Base-by-base conservation (phyloP, 2,329 filamentous ascomycete species). In the Fusarium newnesense region DNA sequence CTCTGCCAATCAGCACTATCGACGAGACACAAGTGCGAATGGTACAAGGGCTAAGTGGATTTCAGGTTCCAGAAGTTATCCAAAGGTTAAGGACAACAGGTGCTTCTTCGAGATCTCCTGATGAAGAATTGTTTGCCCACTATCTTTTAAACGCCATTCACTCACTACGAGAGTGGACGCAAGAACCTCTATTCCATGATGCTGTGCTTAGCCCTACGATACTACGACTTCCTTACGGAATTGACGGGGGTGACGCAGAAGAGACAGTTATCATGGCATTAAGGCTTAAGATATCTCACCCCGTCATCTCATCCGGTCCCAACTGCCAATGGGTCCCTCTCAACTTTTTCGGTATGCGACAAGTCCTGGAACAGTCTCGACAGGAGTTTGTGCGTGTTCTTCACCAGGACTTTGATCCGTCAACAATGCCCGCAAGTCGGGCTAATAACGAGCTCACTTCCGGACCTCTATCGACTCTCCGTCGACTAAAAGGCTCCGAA, bases 321-420 rank as follows among this genome's bases (percentile, higher is more conserved):
- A 85, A 85, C 24, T 87, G 89, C 73, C 84, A 87, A 61, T 92
- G 92, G 73, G 84, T 87, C 2, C 90, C 92, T 0, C 82, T 93
- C 24, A 87, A 82, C 49, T 89, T 93, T 68, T 93, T 93, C 83
- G 90, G 88, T 68, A 84, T 88, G 12, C 89, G 91, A 64, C 92
- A 94, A 78, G 87, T 90, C 65, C 85, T 89, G 0, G 88, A 90
- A 73, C 83, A 86, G 0, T 87, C 90, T 68, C 86, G 90, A 34
- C 85, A 88, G 7, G 86, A 85, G 2, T 93, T 94, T 74, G 85
- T 87, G 1, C 86, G 88, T 56, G 85, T 86, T 43, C 85, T 92
- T 1, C 88, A 91, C 74, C 85, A 88, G 57, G 91, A 93, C 66
- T 86, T 93, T 62, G 86, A 86, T 28, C 86, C 64, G 4, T 13